Evolutionary conservation across 768 basidiomycete genomes (phyloP).

Genomic region (Boletus coccyginus): DNA sequence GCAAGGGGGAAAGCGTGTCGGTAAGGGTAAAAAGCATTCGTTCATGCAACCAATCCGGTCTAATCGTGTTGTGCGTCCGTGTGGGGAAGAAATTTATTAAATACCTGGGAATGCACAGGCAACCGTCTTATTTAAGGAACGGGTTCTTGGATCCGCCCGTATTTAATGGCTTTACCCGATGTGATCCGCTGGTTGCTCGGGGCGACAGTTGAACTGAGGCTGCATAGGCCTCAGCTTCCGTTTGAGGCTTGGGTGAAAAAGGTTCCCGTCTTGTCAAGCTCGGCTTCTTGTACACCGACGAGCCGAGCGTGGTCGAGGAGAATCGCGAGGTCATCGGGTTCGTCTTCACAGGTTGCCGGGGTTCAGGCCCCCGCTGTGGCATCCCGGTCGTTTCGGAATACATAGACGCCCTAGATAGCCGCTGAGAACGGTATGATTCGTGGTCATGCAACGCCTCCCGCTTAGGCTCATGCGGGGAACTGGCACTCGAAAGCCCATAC

Average conservation of each 20-base stretch:
- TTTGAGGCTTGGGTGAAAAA: constrained; percentile 31
- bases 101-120: constrained; percentile 1
- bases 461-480: constrained; percentile 34
- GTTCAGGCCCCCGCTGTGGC: constrained; percentile 59
- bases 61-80: constrained; percentile 25
- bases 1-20: constrained; percentile 9
- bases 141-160: constrained; percentile 58
- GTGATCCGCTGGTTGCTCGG: constrained; percentile 33
- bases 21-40: constrained; percentile 3
- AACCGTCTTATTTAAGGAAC: constrained; percentile 42
- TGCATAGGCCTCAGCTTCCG: constrained; percentile 63
- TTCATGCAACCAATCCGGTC: constrained; percentile 11
- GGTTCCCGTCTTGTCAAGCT: constrained; percentile 29
- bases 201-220: constrained; percentile 41
- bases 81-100: constrained; percentile 18
- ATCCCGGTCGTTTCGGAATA: constrained; percentile 70
- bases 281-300: constrained; percentile 32
- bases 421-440: constrained; percentile 27
- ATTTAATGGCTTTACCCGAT: constrained; percentile 41
- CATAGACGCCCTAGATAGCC: constrained; percentile 50
- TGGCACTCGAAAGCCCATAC: constrained; percentile 45
- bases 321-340: constrained; percentile 45
- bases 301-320: constrained; percentile 45
- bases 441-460: constrained; percentile 22
- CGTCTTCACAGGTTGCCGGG: constrained; percentile 67